phyloP scores from a whole-genome alignment of 176 grass and related monocot genomes.

The Cenchrus fungigraminus region DNA sequence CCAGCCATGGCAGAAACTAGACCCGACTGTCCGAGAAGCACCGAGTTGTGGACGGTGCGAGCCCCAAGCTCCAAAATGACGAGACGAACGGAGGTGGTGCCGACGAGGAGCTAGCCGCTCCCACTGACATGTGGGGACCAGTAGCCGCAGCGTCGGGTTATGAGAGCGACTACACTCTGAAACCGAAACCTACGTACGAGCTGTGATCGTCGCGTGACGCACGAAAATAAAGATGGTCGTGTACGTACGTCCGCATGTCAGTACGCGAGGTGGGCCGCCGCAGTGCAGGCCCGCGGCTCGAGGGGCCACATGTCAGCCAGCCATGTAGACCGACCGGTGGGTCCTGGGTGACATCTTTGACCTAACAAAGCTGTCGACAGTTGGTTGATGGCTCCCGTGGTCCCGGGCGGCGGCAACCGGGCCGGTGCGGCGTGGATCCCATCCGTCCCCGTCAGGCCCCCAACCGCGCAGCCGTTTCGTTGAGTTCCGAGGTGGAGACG shows the following conservation, averaged over 20 bases:
- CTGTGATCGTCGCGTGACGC: background rate
- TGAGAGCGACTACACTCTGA: background rate
- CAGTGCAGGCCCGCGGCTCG: background rate
- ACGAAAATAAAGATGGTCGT: background rate
- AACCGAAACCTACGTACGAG: background rate
- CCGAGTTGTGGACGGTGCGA: too few relatives aligned
- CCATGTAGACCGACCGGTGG: background rate
- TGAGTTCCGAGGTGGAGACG: conserved; percentile 30
- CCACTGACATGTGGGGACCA: background rate
- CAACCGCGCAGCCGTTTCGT: conserved; percentile 41
- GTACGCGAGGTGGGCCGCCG: background rate
- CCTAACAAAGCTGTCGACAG: background rate
- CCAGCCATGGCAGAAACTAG: too few relatives aligned
- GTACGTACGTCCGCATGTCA: background rate
- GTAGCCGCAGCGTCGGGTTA: background rate
- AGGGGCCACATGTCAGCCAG: background rate
- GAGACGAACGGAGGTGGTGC: too few relatives aligned
- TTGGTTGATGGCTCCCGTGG: background rate
- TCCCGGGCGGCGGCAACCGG: background rate
- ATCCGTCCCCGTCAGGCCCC: background rate
- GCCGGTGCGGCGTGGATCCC: background rate
- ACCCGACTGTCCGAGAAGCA: too few relatives aligned
- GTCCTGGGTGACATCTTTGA: background rate
- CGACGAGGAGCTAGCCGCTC: too few relatives aligned
- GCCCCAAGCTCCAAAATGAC: too few relatives aligned